A percentile compares a stretch with the other conserved stretches of the same genome.
phyloP scores from a whole-genome alignment of 345 rosid genomes.

The Bruguiera parviflora region DNA sequence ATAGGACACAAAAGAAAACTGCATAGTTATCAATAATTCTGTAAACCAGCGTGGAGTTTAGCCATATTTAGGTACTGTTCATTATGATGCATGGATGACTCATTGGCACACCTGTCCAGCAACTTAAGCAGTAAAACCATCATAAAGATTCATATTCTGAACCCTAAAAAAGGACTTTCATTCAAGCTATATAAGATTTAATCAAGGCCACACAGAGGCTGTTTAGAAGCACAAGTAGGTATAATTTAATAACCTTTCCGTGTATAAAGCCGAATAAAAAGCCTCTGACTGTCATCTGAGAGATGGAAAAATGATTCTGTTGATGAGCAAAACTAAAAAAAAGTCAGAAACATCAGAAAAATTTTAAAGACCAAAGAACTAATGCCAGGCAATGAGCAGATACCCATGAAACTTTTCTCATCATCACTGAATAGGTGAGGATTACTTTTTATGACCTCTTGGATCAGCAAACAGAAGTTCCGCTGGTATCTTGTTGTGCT shows the following conservation, averaged over 20 bases:
- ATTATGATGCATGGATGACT: too few species aligned
- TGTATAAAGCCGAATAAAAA: constrained; percentile 78
- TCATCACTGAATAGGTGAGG: constrained; percentile 59
- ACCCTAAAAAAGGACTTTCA: too few species aligned
- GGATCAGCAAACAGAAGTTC: constrained; percentile 60
- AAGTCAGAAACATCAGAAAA: neutral
- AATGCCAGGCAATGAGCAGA: constrained; percentile 12
- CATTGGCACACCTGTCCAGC: too few species aligned
- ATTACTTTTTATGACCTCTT: constrained; percentile 60
- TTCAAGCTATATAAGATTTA: too few species aligned
- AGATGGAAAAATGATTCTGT: constrained; percentile 69
- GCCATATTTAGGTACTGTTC: too few species aligned
- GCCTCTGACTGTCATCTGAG: constrained; percentile 72
- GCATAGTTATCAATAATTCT: too few species aligned
- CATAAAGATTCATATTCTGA: too few species aligned
- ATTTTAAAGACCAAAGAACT: constrained; percentile 4
- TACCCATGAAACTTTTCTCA: constrained; percentile 70
- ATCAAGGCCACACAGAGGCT: too few species aligned
- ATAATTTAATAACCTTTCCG: constrained; percentile 58
- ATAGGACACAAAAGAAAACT: too few species aligned
- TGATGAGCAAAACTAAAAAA: constrained; percentile 20
- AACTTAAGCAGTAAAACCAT: too few species aligned
- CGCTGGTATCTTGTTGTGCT: constrained; percentile 54
- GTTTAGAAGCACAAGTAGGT: neutral
- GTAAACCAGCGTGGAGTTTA: too few species aligned